phyloP scores from a whole-genome alignment of 2,329 filamentous ascomycete species.

The Penicillium palitans region DNA sequence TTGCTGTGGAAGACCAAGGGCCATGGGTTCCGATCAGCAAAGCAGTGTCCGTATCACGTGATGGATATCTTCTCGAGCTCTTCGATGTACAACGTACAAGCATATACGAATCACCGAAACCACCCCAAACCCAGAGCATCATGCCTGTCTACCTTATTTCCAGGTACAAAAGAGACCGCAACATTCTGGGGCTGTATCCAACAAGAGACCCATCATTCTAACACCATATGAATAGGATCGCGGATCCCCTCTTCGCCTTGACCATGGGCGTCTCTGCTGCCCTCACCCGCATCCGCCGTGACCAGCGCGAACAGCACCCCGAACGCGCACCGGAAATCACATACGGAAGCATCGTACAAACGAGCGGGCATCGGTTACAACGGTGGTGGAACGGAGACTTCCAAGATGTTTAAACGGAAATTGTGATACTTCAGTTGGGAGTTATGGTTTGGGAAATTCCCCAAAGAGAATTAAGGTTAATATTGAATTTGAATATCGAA shows the following conservation, averaged over 20 bases:
- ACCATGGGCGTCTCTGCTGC: conserved; percentile 55
- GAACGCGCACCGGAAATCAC: conserved; percentile 37
- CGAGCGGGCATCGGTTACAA: conserved; percentile 35
- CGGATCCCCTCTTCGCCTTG: conserved; percentile 56
- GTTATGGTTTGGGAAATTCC: background rate
- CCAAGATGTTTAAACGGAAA: conserved; percentile 26
- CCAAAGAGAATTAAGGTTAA: background rate
- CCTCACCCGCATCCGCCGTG: conserved; percentile 54
- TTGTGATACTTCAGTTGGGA: background rate
- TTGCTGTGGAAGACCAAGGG: background rate
- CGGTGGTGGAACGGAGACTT: conserved; percentile 47
- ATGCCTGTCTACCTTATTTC: conserved; percentile 43
- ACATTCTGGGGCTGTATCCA: background rate
- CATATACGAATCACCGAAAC: background rate
- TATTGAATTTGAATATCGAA: background rate
- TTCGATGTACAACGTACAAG: background rate
- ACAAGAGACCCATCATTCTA: background rate
- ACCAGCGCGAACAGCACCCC: conserved; percentile 52
- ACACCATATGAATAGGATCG: conserved; percentile 39
- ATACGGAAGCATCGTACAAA: conserved; percentile 30
- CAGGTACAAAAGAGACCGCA: conserved; percentile 32
- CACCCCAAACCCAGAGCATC: background rate
- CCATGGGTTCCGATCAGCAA: background rate
- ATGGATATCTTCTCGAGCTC: background rate
- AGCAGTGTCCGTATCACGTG: conserved; percentile 3